phyloP scores from a whole-genome alignment of 1,139 yeast species.

The Yamadazyma friedrichii region DNA sequence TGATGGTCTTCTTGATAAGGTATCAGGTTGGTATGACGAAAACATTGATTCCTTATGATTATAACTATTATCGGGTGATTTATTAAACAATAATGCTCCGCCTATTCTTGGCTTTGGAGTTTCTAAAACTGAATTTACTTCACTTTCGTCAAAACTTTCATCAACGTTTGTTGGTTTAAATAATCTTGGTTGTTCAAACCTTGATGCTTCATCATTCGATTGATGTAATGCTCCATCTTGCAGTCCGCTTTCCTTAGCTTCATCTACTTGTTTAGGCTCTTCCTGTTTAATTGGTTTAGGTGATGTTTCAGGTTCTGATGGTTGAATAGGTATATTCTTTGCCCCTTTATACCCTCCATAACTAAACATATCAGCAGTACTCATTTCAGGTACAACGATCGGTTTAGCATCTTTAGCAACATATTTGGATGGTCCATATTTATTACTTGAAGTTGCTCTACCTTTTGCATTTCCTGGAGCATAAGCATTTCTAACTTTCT shows the following conservation, averaged over 20 bases:
- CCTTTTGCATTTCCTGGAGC: conserved; percentile 29
- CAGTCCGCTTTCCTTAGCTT: too few relatives aligned
- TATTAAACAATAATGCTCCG: conserved; percentile 13
- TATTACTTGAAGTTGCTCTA: conserved; percentile 7
- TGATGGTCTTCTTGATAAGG: conserved; percentile 14
- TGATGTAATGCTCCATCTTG: not conserved
- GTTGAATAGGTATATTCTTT: not conserved
- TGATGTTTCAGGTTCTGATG: not conserved
- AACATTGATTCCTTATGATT: conserved; percentile 20
- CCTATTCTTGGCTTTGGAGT: conserved; percentile 18
- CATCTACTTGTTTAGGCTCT: not conserved
- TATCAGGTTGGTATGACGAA: conserved; percentile 26
- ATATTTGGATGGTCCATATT: conserved; percentile 16
- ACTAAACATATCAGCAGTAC: conserved; percentile 39
- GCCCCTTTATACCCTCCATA: conserved; percentile 16
- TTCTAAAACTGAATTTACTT: conserved; percentile 12
- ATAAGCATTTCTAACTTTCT: conserved; percentile 32
- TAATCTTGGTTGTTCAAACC: conserved; percentile 7
- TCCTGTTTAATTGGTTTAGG: not conserved
- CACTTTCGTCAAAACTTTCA: conserved; percentile 27
- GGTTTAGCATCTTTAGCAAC: conserved; percentile 13
- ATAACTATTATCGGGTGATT: conserved; percentile 4
- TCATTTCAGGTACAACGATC: conserved; percentile 12
- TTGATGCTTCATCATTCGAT: conserved; percentile 2
- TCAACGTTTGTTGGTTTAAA: conserved; percentile 24